A percentile compares a stretch with the other conserved stretches of the same genome.
These are phyloP conservation scores for Podospora pseudoanserina DNA, from an alignment of 495 filamentous ascomycete species.

Conservation along the genomic window DNA sequence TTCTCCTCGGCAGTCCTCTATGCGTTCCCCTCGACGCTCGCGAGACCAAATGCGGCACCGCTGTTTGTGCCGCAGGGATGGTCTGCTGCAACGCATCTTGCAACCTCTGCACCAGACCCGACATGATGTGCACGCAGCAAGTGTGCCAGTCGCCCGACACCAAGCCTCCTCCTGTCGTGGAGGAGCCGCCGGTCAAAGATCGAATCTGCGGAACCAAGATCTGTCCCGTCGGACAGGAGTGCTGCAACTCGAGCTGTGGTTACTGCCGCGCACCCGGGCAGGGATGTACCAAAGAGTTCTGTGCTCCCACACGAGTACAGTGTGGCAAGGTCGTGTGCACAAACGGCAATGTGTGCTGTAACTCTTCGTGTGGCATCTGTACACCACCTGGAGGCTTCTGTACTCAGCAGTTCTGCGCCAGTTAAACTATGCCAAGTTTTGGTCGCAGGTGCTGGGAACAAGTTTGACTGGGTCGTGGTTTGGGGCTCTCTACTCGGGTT, in stretches of 20 bases:
- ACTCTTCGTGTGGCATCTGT: slow-evolving; percentile 21
- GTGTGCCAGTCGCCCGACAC: slow-evolving; percentile 11
- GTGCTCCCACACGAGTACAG: slow-evolving; percentile 5
- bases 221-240: slow-evolving; percentile 19
- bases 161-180: neutral
- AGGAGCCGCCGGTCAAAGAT: neutral
- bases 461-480: too few relatives aligned
- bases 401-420: slow-evolving; percentile 9
- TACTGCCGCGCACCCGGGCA: slow-evolving; percentile 20
- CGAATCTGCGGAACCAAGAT: slow-evolving; percentile 17
- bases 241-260: slow-evolving; percentile 30
- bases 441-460: neutral
- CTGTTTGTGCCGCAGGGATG: slow-evolving; percentile 13
- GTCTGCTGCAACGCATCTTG: slow-evolving; percentile 29
- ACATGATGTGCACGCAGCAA: slow-evolving; percentile 22
- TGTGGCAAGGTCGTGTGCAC: slow-evolving; percentile 17
- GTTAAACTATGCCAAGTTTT: neutral
- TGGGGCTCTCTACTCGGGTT: neutral
- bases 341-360: slow-evolving; percentile 10
- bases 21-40: slow-evolving; percentile 15
- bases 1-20: slow-evolving; percentile 15
- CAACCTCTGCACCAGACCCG: slow-evolving; percentile 22
- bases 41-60: neutral
- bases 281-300: slow-evolving; percentile 24
- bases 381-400: slow-evolving; percentile 9